Conservation (phyloP, 2,329 filamentous ascomycete genomes). For the Lithohypha guttulata region DNA sequence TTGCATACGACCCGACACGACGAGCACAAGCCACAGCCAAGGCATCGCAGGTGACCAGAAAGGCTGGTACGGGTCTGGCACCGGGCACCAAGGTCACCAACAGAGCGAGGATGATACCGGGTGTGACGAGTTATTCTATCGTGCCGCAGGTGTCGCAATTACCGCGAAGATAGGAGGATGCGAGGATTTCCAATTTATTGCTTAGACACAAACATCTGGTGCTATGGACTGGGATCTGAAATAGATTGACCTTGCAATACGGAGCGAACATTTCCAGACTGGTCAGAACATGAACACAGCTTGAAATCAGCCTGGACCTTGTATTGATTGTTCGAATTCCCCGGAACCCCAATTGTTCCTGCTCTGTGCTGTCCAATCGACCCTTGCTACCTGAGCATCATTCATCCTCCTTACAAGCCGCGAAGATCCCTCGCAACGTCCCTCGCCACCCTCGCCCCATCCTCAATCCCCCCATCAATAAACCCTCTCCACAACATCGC, state of each 20-base stretch:
- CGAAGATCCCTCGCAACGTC: constrained; percentile 23
- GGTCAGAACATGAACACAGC: too few relatives aligned
- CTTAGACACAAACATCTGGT: too few relatives aligned
- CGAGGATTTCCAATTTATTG: too few relatives aligned
- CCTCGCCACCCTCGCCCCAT: constrained; percentile 31
- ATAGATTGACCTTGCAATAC: too few relatives aligned
- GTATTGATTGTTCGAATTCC: too few relatives aligned
- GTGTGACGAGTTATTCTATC: constrained; percentile 51
- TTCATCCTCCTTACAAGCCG: too few relatives aligned
- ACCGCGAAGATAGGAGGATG: constrained; percentile 6
- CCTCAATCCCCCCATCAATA: constrained; percentile 42
- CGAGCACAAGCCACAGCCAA: constrained; percentile 9
- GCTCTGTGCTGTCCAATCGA: too few relatives aligned
- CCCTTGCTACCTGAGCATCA: too few relatives aligned
- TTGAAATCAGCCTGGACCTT: too few relatives aligned
- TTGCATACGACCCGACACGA: constrained; percentile 46
- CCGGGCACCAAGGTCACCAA: constrained; percentile 30
- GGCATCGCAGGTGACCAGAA: constrained; percentile 37
- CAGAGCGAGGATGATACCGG: constrained; percentile 48
- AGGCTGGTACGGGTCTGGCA: constrained; percentile 15
- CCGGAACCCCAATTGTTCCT: too few relatives aligned
- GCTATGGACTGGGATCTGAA: too few relatives aligned
- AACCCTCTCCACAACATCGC: constrained; percentile 40
- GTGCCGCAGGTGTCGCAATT: constrained; percentile 38
- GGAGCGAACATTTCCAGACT: too few relatives aligned